Evolutionary conservation across 345 rosid genomes (phyloP).

Genomic region (Salix koriyanagi): DNA sequence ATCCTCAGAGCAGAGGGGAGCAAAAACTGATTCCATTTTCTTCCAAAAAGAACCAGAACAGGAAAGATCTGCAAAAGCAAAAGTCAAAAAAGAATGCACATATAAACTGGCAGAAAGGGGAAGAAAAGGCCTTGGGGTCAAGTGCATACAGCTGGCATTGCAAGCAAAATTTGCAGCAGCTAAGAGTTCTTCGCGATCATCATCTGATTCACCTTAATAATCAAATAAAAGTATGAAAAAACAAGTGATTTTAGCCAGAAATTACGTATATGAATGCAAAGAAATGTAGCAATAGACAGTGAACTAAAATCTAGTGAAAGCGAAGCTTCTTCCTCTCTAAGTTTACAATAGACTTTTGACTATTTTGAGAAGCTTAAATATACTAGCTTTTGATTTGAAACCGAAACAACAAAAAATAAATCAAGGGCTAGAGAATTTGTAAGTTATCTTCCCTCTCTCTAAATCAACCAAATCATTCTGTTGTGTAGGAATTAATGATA

Average conservation of each 20-base stretch:
- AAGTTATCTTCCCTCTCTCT: not conserved
- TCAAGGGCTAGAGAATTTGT: not conserved
- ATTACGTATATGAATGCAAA: not conserved
- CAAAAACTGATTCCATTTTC: conserved; percentile 40
- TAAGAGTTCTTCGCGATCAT: conserved; percentile 51
- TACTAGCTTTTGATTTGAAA: not conserved
- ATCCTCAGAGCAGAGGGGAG: conserved; percentile 34
- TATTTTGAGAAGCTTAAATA: not conserved
- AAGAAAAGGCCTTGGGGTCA: not conserved
- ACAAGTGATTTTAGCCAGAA: not conserved
- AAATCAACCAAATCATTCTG: not conserved
- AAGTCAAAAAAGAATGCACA: not conserved
- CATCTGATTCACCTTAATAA: conserved; percentile 45
- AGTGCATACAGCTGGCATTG: conserved; percentile 43
- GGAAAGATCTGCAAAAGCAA: conserved; percentile 36
- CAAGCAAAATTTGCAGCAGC: conserved; percentile 47
- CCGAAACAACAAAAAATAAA: not conserved
- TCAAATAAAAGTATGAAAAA: not conserved
- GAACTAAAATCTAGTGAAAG: not conserved
- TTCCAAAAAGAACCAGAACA: conserved; percentile 52
- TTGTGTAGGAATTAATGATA: not conserved
- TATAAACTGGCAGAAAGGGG: not conserved
- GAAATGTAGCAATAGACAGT: not conserved
- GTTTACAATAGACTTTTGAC: not conserved
- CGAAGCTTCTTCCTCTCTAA: not conserved